Conservation (phyloP, 352 stramenopile species). For the Phytophthora pistaciae region DNA sequence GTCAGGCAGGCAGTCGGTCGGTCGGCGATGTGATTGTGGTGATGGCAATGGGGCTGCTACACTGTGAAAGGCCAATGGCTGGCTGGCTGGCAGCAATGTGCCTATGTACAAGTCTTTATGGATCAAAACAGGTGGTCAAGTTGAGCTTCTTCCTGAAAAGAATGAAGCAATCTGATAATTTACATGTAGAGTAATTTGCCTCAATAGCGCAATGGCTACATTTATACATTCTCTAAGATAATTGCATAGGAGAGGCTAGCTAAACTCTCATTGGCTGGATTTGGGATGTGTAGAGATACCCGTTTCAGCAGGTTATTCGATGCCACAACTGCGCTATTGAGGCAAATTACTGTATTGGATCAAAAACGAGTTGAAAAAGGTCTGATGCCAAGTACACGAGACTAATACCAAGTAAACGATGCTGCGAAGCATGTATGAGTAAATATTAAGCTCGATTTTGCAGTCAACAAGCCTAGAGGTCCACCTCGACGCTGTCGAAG, state of each 20-base stretch:
- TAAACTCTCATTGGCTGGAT: too few relatives aligned
- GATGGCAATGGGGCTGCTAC: neutral
- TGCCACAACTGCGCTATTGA: too few relatives aligned
- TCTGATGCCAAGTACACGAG: too few relatives aligned
- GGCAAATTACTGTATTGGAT: too few relatives aligned
- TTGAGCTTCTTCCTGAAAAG: neutral
- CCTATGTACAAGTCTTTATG: neutral
- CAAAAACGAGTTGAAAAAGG: too few relatives aligned
- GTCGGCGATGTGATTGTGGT: conserved; percentile 16
- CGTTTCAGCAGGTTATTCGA: too few relatives aligned
- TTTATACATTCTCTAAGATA: too few relatives aligned
- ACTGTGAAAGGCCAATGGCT: conserved; percentile 31
- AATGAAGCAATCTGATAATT: neutral
- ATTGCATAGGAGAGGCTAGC: too few relatives aligned
- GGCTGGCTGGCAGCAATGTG: conserved; percentile 6
- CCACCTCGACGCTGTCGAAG: conserved; percentile 2
- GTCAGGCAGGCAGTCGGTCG: neutral
- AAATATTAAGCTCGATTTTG: neutral
- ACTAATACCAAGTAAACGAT: too few relatives aligned
- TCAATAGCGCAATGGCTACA: too few relatives aligned
- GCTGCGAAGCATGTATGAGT: neutral
- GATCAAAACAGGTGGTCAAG: neutral
- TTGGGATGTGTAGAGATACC: too few relatives aligned
- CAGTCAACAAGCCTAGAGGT: neutral
- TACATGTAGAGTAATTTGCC: too few relatives aligned